phyloP scores from a whole-genome alignment of 2,329 filamentous ascomycete genomes.

The Penicillium crustosum region DNA sequence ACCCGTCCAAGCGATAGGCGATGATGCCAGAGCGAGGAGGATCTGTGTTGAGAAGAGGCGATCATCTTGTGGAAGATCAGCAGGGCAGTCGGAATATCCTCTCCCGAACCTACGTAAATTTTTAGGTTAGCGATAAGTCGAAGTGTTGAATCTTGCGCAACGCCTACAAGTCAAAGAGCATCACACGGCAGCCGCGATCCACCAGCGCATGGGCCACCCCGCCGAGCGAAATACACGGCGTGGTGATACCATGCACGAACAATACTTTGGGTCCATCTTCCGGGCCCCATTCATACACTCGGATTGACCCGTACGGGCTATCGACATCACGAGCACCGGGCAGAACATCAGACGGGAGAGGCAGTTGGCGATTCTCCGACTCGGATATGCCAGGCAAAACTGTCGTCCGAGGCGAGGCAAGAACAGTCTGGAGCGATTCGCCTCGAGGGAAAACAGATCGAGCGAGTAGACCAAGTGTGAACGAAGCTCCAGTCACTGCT shows the following conservation, averaged over 20 bases:
- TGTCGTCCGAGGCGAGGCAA: constrained; percentile 40
- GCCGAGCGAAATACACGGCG: constrained; percentile 69
- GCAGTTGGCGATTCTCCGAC: constrained; percentile 43
- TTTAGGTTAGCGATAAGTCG: neutral
- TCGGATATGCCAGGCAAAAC: constrained; percentile 37
- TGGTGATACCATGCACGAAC: constrained; percentile 78
- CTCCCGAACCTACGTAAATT: constrained; percentile 55
- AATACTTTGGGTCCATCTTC: constrained; percentile 69
- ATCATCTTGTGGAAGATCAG: constrained; percentile 68
- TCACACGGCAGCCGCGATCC: constrained; percentile 67
- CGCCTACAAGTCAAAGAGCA: constrained; percentile 66
- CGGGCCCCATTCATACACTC: constrained; percentile 80
- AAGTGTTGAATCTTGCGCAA: neutral
- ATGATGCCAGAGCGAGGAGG: constrained; percentile 68
- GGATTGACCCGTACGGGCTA: constrained; percentile 63
- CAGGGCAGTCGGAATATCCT: constrained; percentile 72
- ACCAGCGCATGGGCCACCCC: constrained; percentile 66
- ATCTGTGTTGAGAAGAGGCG: constrained; percentile 72
- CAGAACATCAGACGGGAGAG: constrained; percentile 69
- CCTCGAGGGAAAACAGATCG: constrained; percentile 28
- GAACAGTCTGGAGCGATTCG: constrained; percentile 17
- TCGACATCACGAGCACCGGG: constrained; percentile 62
- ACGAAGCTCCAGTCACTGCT: constrained; percentile 37
- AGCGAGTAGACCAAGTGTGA: constrained; percentile 36
- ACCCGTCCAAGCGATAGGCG: constrained; percentile 65